Base-by-base conservation (phyloP, 73 alveolate species). In the Paramecium octaurelia region DNA sequence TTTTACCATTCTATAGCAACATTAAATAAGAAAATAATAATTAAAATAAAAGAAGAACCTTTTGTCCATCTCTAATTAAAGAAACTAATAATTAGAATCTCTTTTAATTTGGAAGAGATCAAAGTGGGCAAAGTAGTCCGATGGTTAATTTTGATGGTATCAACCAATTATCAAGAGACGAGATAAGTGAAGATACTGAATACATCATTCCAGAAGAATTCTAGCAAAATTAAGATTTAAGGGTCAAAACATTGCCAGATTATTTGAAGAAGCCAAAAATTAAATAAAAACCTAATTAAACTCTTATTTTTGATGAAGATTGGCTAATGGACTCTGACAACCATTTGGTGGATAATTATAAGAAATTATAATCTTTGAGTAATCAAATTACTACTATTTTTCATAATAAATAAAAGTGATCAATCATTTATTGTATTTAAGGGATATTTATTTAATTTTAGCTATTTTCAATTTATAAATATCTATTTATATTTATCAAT, bases 1-100 rank as follows among this genome's bases (percentile, higher is more conserved):
- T 59, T 27, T 59, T 10, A 59, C 20, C n/a, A 59, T 16, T 24
- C 34, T 59, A 27, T 59, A 59, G 77, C 16, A 59, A 59, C 16
- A 27, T 40, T 80, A 80, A 80, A 21, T 80, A 38, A 24, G 1
- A 64, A 16, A 4, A 64, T 64, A 10, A 12, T 31, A 64, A 64
- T 64, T 11, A 23, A 64, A 64, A 64, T 7, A 64, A 27, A 99
- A 92, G 99, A 98, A 96, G 43, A 93, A 42, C 95, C 97, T 14
- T 27, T 12, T 64, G 46, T 31, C 48, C 44, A 23, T 34, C 44
- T 11, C 9, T 64, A 31, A 27, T 27, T 40, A 64, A 64, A 64
- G 10, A 64, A 24, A 5, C 24, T 29, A 20, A 10, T 21, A 18
- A 59, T 59, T 59, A 59, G 9, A 59, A 59, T 59, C 8, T 14